Conservation (phyloP, 2,329 filamentous ascomycete genomes). For the Colletotrichum ledebouriae region DNA sequence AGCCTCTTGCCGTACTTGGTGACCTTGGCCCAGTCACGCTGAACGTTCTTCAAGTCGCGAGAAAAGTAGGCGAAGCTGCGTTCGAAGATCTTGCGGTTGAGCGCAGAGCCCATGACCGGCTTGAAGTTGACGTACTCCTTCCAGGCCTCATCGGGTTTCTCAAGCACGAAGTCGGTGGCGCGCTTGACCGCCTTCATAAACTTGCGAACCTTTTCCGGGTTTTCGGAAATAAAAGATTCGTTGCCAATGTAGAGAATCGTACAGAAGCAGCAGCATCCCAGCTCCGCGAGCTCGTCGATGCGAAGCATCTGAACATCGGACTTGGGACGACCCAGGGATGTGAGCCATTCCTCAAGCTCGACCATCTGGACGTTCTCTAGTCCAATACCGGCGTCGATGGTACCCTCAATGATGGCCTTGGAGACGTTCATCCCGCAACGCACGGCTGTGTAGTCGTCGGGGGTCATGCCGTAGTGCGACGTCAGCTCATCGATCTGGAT, state of each 20-base stretch:
- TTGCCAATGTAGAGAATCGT: conserved; percentile 86
- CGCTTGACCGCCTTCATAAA: conserved; percentile 82
- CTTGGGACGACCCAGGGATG: conserved; percentile 70
- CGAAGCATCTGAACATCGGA: conserved; percentile 83
- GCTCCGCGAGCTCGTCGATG: conserved; percentile 83
- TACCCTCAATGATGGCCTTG: conserved; percentile 79
- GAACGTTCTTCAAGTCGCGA: conserved; percentile 79
- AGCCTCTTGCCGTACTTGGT: conserved; percentile 82
- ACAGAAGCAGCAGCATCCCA: conserved; percentile 89
- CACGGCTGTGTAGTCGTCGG: conserved; percentile 80
- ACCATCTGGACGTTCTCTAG: conserved; percentile 89
- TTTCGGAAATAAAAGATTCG: conserved; percentile 74
- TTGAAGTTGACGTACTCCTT: conserved; percentile 79
- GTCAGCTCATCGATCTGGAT: conserved; percentile 88
- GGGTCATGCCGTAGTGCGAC: conserved; percentile 80
- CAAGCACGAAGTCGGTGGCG: conserved; percentile 79
- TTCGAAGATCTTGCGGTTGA: conserved; percentile 86
- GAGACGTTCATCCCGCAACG: conserved; percentile 87
- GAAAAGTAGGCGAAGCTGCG: conserved; percentile 83
- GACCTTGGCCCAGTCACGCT: conserved; percentile 82
- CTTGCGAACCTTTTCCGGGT: conserved; percentile 74
- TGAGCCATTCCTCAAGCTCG: conserved; percentile 83
- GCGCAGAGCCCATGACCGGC: conserved; percentile 74
- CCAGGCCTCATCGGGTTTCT: conserved; percentile 73
- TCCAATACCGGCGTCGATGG: conserved; percentile 81